These are phyloP conservation scores for Scleroderma bovista DNA, from an alignment of 768 basidiomycete species.

Conservation along the genomic window DNA sequence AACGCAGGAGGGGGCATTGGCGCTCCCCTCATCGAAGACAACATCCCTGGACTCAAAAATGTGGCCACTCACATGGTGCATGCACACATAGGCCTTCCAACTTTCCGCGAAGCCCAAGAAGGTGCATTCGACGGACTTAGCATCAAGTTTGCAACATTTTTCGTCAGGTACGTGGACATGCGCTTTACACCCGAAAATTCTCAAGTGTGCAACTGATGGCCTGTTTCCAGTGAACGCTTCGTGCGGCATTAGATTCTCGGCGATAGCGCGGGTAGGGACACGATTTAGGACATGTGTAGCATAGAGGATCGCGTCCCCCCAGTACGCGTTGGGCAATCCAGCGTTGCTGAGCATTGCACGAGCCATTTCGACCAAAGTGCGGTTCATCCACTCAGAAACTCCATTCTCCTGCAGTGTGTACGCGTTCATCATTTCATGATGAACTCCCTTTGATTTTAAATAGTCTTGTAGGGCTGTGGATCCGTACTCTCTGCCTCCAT, in stretches of 20 bases:
- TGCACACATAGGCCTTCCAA: background rate
- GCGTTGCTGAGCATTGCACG: constrained; percentile 22
- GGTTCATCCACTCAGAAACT: constrained; percentile 35
- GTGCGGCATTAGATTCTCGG: constrained; percentile 19
- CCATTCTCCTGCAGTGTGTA: constrained; percentile 39
- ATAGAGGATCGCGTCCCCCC: constrained; percentile 1
- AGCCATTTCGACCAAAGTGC: constrained; percentile 28
- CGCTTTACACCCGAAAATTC: constrained; percentile 20
- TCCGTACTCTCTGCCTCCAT: constrained; percentile 24
- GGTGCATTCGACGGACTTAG: background rate
- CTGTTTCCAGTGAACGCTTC: constrained; percentile 13
- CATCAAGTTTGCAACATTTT: constrained; percentile 6
- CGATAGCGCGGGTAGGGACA: background rate
- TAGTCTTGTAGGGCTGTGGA: constrained; percentile 1
- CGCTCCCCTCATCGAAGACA: background rate
- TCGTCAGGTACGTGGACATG: constrained; percentile 20
- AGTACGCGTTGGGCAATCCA: constrained; percentile 1
- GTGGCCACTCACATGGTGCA: background rate
- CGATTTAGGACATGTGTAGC: background rate
- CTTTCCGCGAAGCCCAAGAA: background rate
- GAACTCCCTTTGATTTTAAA: constrained; percentile 10
- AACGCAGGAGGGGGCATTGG: background rate
- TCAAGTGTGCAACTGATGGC: constrained; percentile 14
- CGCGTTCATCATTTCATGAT: constrained; percentile 14
- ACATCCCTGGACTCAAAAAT: background rate